Conservation (phyloP, 306 rosid species). For the Fragaria nilgerrensis region DNA sequence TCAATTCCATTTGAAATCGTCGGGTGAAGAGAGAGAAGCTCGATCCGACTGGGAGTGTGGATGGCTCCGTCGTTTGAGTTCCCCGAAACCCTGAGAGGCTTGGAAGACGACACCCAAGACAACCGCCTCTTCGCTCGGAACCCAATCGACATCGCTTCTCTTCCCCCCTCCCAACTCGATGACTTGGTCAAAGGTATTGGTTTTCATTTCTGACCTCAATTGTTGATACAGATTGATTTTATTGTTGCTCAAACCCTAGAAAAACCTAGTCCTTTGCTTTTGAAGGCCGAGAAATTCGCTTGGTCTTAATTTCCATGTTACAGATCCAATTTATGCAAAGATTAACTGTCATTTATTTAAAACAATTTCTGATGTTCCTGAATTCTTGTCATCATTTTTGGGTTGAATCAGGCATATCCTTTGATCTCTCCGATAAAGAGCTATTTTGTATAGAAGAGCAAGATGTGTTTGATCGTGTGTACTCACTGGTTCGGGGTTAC, state of each 20-base stretch:
- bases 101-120: constrained; percentile 62
- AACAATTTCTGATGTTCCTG: neutral
- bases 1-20: constrained; percentile 23
- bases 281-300: no score
- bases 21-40: neutral
- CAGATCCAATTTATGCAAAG: neutral
- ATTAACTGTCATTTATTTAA: neutral
- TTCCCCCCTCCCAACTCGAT: constrained; percentile 64
- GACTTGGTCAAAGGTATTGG: constrained; percentile 88
- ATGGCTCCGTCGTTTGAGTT: constrained; percentile 83
- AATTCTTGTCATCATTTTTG: neutral
- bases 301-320: neutral
- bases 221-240: no score
- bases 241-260: neutral
- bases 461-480: constrained; percentile 75
- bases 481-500: constrained; percentile 60
- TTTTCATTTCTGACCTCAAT: neutral
- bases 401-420: constrained; percentile 54
- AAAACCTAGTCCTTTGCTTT: no score
- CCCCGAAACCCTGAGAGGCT: constrained; percentile 58
- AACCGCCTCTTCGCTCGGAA: constrained; percentile 54
- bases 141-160: constrained; percentile 41
- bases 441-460: constrained; percentile 77
- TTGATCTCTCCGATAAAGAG: constrained; percentile 88
- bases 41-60: neutral